Conservation (phyloP, 2,329 filamentous ascomycete genomes). For the Dactylellina drechsleri region DNA sequence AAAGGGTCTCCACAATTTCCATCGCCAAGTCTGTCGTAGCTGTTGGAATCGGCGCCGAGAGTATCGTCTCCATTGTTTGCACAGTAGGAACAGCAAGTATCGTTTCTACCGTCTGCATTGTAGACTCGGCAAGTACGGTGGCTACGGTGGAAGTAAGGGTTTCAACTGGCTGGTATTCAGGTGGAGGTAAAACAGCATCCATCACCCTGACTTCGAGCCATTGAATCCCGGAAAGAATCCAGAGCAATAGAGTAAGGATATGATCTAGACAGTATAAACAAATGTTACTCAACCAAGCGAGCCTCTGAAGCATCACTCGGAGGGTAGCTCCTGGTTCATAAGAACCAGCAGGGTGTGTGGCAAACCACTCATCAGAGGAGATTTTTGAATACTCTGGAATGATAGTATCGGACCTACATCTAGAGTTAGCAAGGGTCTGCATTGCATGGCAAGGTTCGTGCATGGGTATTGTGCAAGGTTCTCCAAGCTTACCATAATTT, state of each 20-base stretch:
- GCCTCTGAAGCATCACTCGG: constrained; percentile 33
- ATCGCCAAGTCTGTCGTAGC: background rate
- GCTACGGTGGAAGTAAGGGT: background rate
- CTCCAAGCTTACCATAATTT: constrained; percentile 45
- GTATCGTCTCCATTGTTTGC: background rate
- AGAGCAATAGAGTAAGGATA: constrained; percentile 8
- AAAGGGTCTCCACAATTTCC: constrained; percentile 16
- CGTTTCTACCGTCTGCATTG: background rate
- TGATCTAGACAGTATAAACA: constrained; percentile 8
- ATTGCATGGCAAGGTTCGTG: constrained; percentile 12
- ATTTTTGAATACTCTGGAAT: constrained; percentile 48
- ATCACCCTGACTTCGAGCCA: constrained; percentile 47
- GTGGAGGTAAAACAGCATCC: constrained; percentile 25
- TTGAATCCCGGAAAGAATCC: constrained; percentile 38
- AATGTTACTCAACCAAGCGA: constrained; percentile 23
- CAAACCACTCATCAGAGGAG: constrained; percentile 53
- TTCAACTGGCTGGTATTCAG: background rate
- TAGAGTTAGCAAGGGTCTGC: constrained; percentile 21
- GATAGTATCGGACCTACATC: constrained; percentile 50
- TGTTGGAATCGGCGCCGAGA: background rate
- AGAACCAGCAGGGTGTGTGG: constrained; percentile 37
- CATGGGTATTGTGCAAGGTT: background rate
- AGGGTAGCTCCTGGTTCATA: constrained; percentile 47
- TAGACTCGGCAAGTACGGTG: constrained; percentile 6
- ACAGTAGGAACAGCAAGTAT: background rate